Base-by-base conservation (phyloP, 208 protist genomes). In the Trypanosoma platydactyli region DNA sequence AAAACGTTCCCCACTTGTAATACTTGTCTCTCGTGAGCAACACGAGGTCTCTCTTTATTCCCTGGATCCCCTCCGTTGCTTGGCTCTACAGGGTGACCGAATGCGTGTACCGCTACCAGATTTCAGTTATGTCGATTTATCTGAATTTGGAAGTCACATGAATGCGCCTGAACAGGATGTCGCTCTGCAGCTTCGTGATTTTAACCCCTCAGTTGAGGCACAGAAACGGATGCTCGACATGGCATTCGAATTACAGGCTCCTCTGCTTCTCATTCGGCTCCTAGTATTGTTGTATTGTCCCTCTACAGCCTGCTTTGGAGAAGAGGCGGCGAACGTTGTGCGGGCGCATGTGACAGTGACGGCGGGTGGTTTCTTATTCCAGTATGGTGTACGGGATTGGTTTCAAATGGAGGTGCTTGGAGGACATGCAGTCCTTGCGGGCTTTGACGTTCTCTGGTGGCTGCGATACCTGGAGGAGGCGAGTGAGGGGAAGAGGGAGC, bases 381-480 rank as follows among this genome's bases (percentile, higher is more conserved):
- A 16, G 22, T 80, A 76, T 46, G 49, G 75, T 25, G 70, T 80
- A 15, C 56, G 49, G 25, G 75, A 80, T 56, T 80, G 68, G 75
- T 3, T 80, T 20, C 51, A 52, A 18, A 45, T 68, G 41, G 67
- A 61, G 24, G 42, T 3, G 45, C 75, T 76, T 0, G 67, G 68
- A 5, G 75, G 69, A 1, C 30, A 35, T 45, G 38, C 75, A 11
- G 16, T 77, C 5, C 9, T 33, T 33, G 16, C 45, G 24, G 62
- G 56, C 7, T 54, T 80, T 51, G 75, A 80, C 52, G 64, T 80
- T 53, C 69, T 73, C 7, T 80, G 75, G 75, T 80, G 75, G 75
- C 29, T 49, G 41, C 67, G 71, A 11, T 74, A 73, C 27, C 30
- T 61, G 16, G 3, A 56, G 27, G 71, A 79, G 49, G 60, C 33